Percentiles rank a stretch among this genome's conserved stretches.
Evolutionary conservation across 768 basidiomycete species (phyloP).

Genomic region (Suillus fuscotomentosus): DNA sequence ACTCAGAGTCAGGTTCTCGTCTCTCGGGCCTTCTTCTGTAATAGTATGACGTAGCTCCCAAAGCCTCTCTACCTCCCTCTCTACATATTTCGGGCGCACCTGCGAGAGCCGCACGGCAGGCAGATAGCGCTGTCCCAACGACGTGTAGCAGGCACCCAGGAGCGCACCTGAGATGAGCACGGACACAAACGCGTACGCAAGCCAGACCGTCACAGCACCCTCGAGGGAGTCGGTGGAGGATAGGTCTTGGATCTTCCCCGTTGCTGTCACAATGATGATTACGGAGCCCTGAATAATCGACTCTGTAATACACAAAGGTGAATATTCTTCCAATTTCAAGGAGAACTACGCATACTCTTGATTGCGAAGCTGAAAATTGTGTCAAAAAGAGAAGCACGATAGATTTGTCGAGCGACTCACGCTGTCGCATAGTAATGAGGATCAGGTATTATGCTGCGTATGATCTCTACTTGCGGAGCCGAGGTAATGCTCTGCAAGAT

Average conservation of each 20-base stretch:
- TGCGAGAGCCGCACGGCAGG: too few species aligned
- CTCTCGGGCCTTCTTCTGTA: too few species aligned
- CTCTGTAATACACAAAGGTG: conserved; percentile 21
- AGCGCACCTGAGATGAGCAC: conserved; percentile 34
- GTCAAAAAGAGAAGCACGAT: too few species aligned
- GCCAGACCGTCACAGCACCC: conserved; percentile 38
- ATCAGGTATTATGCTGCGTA: conserved; percentile 21
- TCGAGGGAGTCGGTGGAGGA: conserved; percentile 34
- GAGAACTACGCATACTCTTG: too few species aligned
- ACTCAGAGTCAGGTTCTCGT: too few species aligned
- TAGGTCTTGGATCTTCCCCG: conserved; percentile 39
- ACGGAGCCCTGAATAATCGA: conserved; percentile 41
- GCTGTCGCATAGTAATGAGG: too few species aligned
- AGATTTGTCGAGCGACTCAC: too few species aligned
- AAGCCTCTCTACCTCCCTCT: too few species aligned
- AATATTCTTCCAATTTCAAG: neutral
- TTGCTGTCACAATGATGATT: conserved; percentile 41
- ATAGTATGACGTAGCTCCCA: too few species aligned
- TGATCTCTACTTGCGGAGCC: conserved; percentile 42
- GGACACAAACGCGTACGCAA: conserved; percentile 36
- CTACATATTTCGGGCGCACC: too few species aligned
- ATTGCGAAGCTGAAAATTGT: too few species aligned
- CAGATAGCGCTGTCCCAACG: conserved; percentile 11
- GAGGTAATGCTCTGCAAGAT: conserved; percentile 33
- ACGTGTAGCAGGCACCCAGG: conserved; percentile 27